Conservation (phyloP, 2,329 filamentous ascomycete species). For the Aschersonia sp. region DNA sequence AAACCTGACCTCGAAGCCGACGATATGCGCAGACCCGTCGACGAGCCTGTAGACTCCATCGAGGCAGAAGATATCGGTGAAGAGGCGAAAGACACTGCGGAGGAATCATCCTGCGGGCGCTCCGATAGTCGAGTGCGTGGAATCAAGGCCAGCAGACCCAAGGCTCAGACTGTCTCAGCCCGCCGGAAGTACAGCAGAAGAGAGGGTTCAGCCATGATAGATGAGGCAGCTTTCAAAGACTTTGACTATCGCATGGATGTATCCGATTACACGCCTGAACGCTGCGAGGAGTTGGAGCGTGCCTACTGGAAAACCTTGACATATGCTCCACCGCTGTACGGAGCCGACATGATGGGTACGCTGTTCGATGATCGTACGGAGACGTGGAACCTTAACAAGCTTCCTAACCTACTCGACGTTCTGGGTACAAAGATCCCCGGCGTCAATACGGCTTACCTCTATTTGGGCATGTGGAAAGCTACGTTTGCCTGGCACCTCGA, state of each 20-base stretch:
- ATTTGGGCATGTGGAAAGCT: slow-evolving; percentile 98
- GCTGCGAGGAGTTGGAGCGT: slow-evolving; percentile 87
- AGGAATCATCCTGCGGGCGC: slow-evolving; percentile 22
- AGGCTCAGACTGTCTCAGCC: slow-evolving; percentile 67
- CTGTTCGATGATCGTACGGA: slow-evolving; percentile 79
- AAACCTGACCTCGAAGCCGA: slow-evolving; percentile 19
- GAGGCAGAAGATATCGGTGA: slow-evolving; percentile 27
- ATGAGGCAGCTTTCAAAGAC: slow-evolving; percentile 79
- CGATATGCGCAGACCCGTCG: slow-evolving; percentile 9
- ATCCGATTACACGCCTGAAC: slow-evolving; percentile 77
- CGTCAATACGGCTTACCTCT: slow-evolving; percentile 95
- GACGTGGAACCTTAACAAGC: slow-evolving; percentile 86
- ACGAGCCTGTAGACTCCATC: slow-evolving; percentile 30
- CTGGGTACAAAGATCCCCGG: slow-evolving; percentile 91
- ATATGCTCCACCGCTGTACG: slow-evolving; percentile 88
- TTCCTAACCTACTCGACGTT: slow-evolving; percentile 86
- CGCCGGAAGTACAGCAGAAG: slow-evolving; percentile 75
- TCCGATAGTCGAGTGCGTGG: slow-evolving; percentile 30
- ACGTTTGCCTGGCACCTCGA: slow-evolving; percentile 99
- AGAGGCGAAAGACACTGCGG: slow-evolving; percentile 26
- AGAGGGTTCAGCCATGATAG: slow-evolving; percentile 64
- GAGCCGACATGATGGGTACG: slow-evolving; percentile 90
- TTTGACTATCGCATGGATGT: slow-evolving; percentile 86
- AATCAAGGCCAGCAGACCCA: slow-evolving; percentile 35
- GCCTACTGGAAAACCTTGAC: slow-evolving; percentile 96